phyloP scores from a whole-genome alignment of 2,329 filamentous ascomycete species.

The Fusarium praegraminearum region DNA sequence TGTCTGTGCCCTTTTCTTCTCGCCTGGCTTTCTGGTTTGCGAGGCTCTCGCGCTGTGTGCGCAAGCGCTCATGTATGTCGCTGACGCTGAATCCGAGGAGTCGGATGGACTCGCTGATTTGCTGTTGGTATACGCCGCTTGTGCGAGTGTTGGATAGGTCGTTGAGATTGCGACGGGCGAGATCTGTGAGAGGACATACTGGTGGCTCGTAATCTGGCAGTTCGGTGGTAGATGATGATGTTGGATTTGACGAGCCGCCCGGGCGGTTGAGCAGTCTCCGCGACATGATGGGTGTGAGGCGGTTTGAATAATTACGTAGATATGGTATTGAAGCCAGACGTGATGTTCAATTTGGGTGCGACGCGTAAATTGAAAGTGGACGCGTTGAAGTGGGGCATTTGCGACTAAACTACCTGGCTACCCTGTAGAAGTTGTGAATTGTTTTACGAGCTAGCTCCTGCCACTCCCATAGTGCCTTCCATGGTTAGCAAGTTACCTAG shows the following conservation, averaged over 20 bases:
- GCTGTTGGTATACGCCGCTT: constrained; percentile 58
- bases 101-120: constrained; percentile 59
- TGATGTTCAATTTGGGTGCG: not conserved
- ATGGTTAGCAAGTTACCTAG: not conserved
- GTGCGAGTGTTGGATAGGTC: constrained; percentile 58
- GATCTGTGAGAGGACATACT: constrained; percentile 58
- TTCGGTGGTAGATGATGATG: constrained; percentile 39
- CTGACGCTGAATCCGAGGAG: constrained; percentile 60
- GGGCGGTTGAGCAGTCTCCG: constrained; percentile 50
- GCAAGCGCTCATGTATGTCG: constrained; percentile 62
- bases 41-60: constrained; percentile 53
- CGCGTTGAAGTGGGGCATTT: constrained; percentile 3
- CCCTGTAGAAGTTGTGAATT: not conserved
- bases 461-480: not conserved
- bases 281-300: constrained; percentile 47
- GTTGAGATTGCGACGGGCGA: constrained; percentile 55
- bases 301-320: constrained; percentile 11
- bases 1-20: constrained; percentile 53
- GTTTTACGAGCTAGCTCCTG: not conserved
- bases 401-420: not conserved
- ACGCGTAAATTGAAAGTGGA: constrained; percentile 34
- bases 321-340: constrained; percentile 9
- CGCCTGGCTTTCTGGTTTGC: constrained; percentile 52
- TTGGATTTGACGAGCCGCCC: constrained; percentile 22
- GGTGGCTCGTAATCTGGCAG: constrained; percentile 66